Base-by-base conservation (phyloP, 2,329 filamentous ascomycete species). In the Byssochlamys sp. region DNA sequence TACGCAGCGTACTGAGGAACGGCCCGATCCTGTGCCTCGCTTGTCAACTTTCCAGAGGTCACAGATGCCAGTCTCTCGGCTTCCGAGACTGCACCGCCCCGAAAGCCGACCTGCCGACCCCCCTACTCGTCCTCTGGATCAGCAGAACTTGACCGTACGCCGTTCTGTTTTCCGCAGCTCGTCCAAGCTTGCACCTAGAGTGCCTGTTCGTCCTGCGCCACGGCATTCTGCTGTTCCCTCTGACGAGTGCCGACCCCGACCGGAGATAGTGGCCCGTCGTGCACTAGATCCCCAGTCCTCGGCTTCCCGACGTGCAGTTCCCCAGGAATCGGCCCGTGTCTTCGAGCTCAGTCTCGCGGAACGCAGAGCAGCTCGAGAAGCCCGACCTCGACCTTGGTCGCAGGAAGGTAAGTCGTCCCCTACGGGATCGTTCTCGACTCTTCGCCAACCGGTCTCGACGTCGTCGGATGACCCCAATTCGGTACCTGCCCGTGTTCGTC, bases 331-430 rank as follows among this genome's bases (percentile, higher is more conserved):
- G 29, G 29, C 29, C 29, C 29, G 29, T 31, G 29, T 9, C 29
- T 31, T 31, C 29, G 29, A 31, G 29, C 29, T 31, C 29, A 5
- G 29, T 25, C 27, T 51, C 19, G 48, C 59, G 55, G 59, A 60
- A 56, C 56, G 62, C 55, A 53, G 58, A 29, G 55, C 57, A 35
- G 53, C 61, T 52, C 57, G 62, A 57, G 62, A 61, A 25, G 29
- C 49, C 55, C 48, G 55, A 52, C 31, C 27, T 24, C 49, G 55
- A 53, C 55, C 55, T 26, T 52, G 31, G 54, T 53, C 31, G 55
- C 54, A 53, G 54, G 35, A 55, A 55, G 33, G 53, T 48, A 24
- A 39, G 25, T 48, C 53, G 19, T 24, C 45, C 45, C 45, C 10
- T 4, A 49, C 19, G 45, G 45, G 45, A 49, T 25, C 45, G 45